Evolutionary conservation across 768 basidiomycete genomes (phyloP).

Genomic region (Clitopilus passeckerianus): DNA sequence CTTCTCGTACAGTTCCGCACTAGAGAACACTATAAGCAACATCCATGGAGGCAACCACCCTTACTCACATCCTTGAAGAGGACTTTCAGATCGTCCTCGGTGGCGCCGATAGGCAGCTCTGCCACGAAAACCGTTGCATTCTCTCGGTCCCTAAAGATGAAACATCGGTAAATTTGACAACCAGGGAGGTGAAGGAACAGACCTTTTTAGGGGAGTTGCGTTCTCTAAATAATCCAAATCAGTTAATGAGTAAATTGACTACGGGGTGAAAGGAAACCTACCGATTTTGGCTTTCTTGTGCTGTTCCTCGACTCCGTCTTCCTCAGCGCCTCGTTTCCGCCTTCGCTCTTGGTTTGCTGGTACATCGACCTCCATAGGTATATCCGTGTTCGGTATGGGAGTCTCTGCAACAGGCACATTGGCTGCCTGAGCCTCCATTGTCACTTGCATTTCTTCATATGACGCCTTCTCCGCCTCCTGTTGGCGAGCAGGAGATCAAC

Average conservation of each 20-base stretch:
- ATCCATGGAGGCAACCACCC: not conserved
- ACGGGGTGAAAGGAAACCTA: conserved; percentile 21
- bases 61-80: conserved; percentile 81
- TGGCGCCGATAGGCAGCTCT: conserved; percentile 50
- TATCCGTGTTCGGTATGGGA: conserved; percentile 14
- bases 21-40: conserved; percentile 21
- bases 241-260: too few relatives aligned
- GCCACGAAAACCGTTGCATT: conserved; percentile 88
- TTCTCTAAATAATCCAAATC: conserved; percentile 18
- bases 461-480: conserved; percentile 62
- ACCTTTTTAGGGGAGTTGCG: conserved; percentile 57
- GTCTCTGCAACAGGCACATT: conserved; percentile 24
- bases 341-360: conserved; percentile 25
- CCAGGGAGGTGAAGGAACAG: not conserved
- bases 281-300: conserved; percentile 61
- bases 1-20: conserved; percentile 87
- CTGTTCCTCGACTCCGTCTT: conserved; percentile 32
- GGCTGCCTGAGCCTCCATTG: conserved; percentile 33
- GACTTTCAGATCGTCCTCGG: conserved; percentile 59
- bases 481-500: not conserved
- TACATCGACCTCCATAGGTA: conserved; percentile 38
- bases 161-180: not conserved
- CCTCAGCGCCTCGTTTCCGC: conserved; percentile 64
- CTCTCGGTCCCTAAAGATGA: conserved; percentile 77
- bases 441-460: conserved; percentile 44